Conservation (phyloP, 2,329 filamentous ascomycete species). For the Aspergillus sp. region DNA sequence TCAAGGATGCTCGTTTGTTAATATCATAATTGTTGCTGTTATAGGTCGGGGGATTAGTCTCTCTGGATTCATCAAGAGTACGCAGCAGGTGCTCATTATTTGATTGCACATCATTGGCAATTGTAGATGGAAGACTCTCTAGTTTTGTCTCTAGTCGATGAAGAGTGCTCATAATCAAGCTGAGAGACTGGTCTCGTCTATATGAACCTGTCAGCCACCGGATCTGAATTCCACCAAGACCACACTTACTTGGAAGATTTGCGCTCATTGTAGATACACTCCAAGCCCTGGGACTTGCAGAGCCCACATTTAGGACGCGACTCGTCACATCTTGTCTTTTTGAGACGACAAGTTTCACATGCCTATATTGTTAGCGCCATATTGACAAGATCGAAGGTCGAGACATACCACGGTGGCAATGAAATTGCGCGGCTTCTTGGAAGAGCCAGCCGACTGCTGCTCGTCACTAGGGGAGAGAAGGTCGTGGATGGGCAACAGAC, state of each 20-base stretch:
- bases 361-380: slow-evolving; percentile 30
- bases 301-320: slow-evolving; percentile 49
- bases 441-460: slow-evolving; percentile 15
- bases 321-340: slow-evolving; percentile 54
- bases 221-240: background rate
- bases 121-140: slow-evolving; percentile 40
- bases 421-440: slow-evolving; percentile 34
- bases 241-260: slow-evolving; percentile 47
- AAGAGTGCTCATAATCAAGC: slow-evolving; percentile 52
- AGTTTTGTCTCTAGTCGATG: slow-evolving; percentile 50
- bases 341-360: slow-evolving; percentile 50
- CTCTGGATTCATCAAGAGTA: slow-evolving; percentile 9
- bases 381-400: background rate
- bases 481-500: slow-evolving; percentile 27
- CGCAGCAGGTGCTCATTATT: slow-evolving; percentile 23
- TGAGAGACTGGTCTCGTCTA: slow-evolving; percentile 51
- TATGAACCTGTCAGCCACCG: slow-evolving; percentile 3
- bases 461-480: slow-evolving; percentile 31
- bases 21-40: slow-evolving; percentile 6
- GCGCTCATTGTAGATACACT: slow-evolving; percentile 50
- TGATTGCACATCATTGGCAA: slow-evolving; percentile 26
- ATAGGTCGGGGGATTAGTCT: slow-evolving; percentile 11
- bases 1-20: slow-evolving; percentile 6
- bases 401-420: slow-evolving; percentile 34
- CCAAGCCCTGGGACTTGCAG: slow-evolving; percentile 45